Base-by-base conservation (phyloP, 2,329 filamentous ascomycete genomes). In the Raffaelea ambrosiae region DNA sequence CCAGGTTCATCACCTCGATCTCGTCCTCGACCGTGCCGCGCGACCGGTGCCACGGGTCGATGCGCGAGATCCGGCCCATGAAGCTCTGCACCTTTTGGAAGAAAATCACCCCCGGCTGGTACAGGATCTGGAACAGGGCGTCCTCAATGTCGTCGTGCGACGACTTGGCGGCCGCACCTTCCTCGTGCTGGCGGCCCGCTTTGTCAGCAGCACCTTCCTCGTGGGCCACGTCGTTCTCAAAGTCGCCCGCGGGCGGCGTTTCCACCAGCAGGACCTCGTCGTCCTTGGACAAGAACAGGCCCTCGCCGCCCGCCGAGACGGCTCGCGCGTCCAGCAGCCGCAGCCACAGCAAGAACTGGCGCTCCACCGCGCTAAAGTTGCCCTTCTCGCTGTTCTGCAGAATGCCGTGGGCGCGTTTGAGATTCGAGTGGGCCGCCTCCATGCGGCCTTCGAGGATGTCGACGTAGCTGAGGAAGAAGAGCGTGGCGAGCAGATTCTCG, bases 51-150 rank as follows among this genome's bases (percentile, higher is more conserved):
- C 73, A 78, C 1, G 68, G 74, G 48, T 78, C 74, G 46, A 79
- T 77, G 48, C 71, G 69, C 7, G 74, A 73, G 43, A 79, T 77
- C 5, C 73, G 66, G 2, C 75, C 75, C 63, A 77, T 76, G 55
- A 78, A 77, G 31, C 70, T 73, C 55, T 76, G 75, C 0, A 78
- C 72, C 51, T 77, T 74, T 47, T 79, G 74, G 53, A 75, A 79
- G 57, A 80, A 79, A 3, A 73, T 62, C 19, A 77, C 69, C 0
- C 74, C 74, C 0, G 74, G 74, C n/a, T 75, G 70, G 52, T 76
- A 77, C 3, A 78, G 58, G 0, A 74, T 66, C 50, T 77, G 72
- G 50, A 77, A 77, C 0, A 79, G 60, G 2, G 73, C 68, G 38
- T 77, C 72, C 43, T 76, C 71, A 13, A 67, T 67, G 43, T 70